phyloP scores from a whole-genome alignment of 257 asterid genomes.

The Craterostigma plantagineum region DNA sequence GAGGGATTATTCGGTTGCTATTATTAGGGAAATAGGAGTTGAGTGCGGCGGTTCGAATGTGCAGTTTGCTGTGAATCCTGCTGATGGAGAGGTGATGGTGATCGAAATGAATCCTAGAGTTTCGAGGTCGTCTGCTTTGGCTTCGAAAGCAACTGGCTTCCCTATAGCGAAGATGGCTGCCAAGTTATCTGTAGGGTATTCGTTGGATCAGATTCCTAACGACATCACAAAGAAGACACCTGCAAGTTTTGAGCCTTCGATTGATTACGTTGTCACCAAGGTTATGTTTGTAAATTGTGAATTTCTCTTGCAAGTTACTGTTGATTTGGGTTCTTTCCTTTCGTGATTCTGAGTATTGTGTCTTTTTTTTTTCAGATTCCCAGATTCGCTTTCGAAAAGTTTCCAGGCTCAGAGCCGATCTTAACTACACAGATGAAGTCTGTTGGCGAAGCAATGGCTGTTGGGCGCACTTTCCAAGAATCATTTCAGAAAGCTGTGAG shows the following conservation, averaged over 20 bases:
- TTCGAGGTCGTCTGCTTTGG: conserved; percentile 91
- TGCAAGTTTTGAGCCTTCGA: conserved; percentile 98
- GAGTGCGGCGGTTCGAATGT: conserved; percentile 98
- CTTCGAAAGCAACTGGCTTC: conserved; percentile 97
- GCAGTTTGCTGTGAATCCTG: conserved; percentile 88
- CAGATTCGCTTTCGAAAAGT: conserved; percentile 89
- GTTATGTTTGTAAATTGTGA: conserved; percentile 11
- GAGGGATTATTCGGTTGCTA: conserved; percentile 92
- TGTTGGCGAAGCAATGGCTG: conserved; percentile 98
- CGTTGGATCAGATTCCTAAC: conserved; percentile 94
- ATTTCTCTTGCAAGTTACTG: no score
- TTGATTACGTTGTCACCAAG: conserved; percentile 95
- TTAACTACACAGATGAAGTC: conserved; percentile 98
- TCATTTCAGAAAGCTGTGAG: conserved; percentile 92
- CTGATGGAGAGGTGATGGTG: conserved; percentile 95
- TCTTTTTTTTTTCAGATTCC: conserved; percentile 77
- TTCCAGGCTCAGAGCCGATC: conserved; percentile 95
- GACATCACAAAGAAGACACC: conserved; percentile 96
- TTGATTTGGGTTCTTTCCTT: neutral
- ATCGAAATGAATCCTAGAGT: conserved; percentile 99
- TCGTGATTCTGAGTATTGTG: neutral
- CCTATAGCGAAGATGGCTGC: conserved; percentile 99
- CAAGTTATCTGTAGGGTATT: conserved; percentile 80
- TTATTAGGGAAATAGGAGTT: conserved; percentile 95
- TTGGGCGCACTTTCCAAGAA: conserved; percentile 94